phyloP scores from a whole-genome alignment of 116 monocot genomes.

The Dioscorea cayenensis region DNA sequence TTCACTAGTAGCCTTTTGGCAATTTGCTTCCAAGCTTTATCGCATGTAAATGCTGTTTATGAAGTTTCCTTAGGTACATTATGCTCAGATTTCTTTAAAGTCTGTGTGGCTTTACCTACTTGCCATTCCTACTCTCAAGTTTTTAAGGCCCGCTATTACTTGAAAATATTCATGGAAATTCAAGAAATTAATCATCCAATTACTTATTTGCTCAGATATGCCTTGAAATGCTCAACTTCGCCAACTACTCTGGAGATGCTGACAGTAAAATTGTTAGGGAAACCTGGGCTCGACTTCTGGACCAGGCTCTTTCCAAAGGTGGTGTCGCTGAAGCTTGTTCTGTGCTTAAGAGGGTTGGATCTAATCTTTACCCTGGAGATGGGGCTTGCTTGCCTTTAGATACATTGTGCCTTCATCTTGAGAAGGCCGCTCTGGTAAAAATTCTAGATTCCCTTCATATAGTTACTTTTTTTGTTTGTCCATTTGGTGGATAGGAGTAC shows the following conservation, averaged over 20 bases:
- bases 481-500: not conserved
- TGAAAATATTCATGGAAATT: too few species aligned
- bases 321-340: conserved; percentile 91
- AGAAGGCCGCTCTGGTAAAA: conserved; percentile 83
- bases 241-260: conserved; percentile 91
- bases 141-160: too few species aligned
- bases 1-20: not conserved
- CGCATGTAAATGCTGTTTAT: not conserved
- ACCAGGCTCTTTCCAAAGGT: conserved; percentile 87
- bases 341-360: conserved; percentile 82
- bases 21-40: not conserved
- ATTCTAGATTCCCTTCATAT: not conserved
- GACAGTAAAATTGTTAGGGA: conserved; percentile 87
- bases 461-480: not conserved
- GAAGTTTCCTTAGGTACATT: too few species aligned
- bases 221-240: conserved; percentile 97
- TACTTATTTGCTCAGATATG: conserved; percentile 49
- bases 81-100: too few species aligned
- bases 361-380: conserved; percentile 86
- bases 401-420: conserved; percentile 91
- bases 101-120: too few species aligned
- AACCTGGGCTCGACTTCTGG: conserved; percentile 92
- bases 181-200: not conserved
- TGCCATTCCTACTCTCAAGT: too few species aligned
- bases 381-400: conserved; percentile 76